Conservation (phyloP, 139 green algal species). For the Tetraselmis chui region DNA sequence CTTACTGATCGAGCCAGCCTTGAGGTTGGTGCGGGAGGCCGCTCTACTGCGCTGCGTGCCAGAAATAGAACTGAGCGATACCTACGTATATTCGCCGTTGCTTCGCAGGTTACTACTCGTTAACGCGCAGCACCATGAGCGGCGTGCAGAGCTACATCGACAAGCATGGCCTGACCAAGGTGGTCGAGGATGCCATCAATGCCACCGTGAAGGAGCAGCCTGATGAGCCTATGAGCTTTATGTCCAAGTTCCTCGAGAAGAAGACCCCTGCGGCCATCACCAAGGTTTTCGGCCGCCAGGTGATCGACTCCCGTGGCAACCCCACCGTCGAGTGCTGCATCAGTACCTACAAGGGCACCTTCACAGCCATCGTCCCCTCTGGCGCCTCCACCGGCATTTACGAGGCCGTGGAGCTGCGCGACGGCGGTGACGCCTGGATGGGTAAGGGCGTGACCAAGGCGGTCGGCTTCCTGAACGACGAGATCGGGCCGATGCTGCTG, state of each 20-base stretch:
- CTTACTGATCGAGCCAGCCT: too few species aligned
- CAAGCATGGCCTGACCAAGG: slow-evolving; percentile 68
- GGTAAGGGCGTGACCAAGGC: slow-evolving; percentile 94
- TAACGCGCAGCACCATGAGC: slow-evolving; percentile 27
- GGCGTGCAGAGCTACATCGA: slow-evolving; percentile 87
- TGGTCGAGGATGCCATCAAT: slow-evolving; percentile 92
- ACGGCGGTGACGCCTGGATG: slow-evolving; percentile 77
- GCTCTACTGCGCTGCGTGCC: too few species aligned
- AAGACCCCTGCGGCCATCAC: slow-evolving; percentile 65
- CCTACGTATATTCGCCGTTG: too few species aligned
- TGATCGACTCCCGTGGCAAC: slow-evolving; percentile 96
- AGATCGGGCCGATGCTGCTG: slow-evolving; percentile 84
- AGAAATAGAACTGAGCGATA: too few species aligned
- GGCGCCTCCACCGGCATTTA: slow-evolving; percentile 93
- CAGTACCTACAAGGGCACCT: slow-evolving; percentile 83
- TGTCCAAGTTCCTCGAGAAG: slow-evolving; percentile 54
- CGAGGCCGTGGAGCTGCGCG: slow-evolving; percentile 95
- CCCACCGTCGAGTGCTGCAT: slow-evolving; percentile 88
- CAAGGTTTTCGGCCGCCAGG: slow-evolving; percentile 84
- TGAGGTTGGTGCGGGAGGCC: too few species aligned
- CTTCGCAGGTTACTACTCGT: too few species aligned
- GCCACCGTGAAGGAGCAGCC: slow-evolving; percentile 81
- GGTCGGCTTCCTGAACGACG: slow-evolving; percentile 92
- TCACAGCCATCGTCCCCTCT: slow-evolving; percentile 82
- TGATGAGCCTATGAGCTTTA: slow-evolving; percentile 79